These are phyloP conservation scores for Aspergillus egyptiacus DNA, from an alignment of 495 filamentous ascomycete species.

Conservation along the genomic window DNA sequence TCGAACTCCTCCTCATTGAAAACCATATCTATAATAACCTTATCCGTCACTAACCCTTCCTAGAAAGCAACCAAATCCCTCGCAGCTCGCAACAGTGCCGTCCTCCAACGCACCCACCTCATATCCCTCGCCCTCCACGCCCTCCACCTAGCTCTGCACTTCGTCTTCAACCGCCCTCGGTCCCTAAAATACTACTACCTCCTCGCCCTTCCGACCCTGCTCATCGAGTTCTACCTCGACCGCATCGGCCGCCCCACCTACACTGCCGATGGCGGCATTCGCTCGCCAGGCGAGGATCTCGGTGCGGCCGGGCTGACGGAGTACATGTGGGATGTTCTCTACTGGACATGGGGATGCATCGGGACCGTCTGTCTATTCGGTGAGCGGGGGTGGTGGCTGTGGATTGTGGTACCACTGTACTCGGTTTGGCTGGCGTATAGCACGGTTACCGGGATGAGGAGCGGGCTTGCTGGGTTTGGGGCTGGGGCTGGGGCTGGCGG, in stretches of 20 bases:
- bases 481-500: constrained; percentile 23
- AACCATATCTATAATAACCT: neutral
- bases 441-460: constrained; percentile 58
- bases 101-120: constrained; percentile 73
- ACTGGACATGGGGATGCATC: constrained; percentile 77
- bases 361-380: constrained; percentile 61
- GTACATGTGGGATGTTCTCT: constrained; percentile 95
- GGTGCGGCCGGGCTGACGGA: constrained; percentile 85
- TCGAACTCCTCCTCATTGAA: constrained; percentile 3
- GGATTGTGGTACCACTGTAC: constrained; percentile 63
- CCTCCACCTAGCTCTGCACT: constrained; percentile 66
- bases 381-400: constrained; percentile 73
- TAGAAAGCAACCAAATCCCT: constrained; percentile 94
- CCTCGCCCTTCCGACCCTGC: constrained; percentile 64
- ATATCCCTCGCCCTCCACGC: constrained; percentile 63
- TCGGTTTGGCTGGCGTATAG: constrained; percentile 62
- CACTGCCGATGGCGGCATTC: constrained; percentile 59
- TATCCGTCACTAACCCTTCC: constrained; percentile 10
- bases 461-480: constrained; percentile 56
- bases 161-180: constrained; percentile 57
- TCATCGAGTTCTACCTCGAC: constrained; percentile 80
- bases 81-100: constrained; percentile 68
- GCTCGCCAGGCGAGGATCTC: constrained; percentile 78
- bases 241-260: constrained; percentile 72
- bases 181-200: constrained; percentile 66